Base-by-base conservation (phyloP, 2,329 filamentous ascomycete genomes). In the Aspergillus proliferans region DNA sequence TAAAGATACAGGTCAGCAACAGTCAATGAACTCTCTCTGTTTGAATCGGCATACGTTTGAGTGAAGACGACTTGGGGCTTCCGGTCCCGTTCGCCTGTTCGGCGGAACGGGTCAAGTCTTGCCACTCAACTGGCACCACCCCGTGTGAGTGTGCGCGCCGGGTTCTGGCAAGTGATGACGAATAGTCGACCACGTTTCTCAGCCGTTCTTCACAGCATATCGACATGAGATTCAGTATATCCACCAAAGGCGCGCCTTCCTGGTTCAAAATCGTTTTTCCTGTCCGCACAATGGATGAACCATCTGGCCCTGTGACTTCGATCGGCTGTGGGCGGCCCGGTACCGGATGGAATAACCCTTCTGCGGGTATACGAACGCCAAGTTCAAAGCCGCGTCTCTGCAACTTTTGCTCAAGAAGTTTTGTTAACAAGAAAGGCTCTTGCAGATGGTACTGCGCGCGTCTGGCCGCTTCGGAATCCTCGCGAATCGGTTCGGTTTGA, bases 81-180 rank as follows among this genome's bases (percentile, higher is more conserved):
- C 66, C 65, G 4, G 71, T 69, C 41, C 67, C 67, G 50, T 59
- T 62, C 63, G 63, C 59, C 59, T 52, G 51, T 42, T 45, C 51
- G 24, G 53, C 42, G 28, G 61, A 49, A 33, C 68, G 78, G 4
- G 88, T 88, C 43, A 89, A 78, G 56, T 87, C 82, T 18, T 78
- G 70, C 82, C 90, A 93, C 47, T 91, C 87, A 8, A 81, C 75
- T 2, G 89, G 87, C 5, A 95, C 76, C 28, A 84, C 74, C 1
- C 91, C 92, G 66, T 95, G 86, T 2, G 90, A 88, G 18, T 86
- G 87, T 52, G 79, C 83, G 63, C 88, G 86, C 47, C 92, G 82
- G 51, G 82, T 86, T 51, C 78, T 77, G 3, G 88, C 81, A 42
- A 95, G 71, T 8, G 78, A 78, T 47, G 84, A 81, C 9, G 88